These are phyloP conservation scores for Dendrothele bispora DNA, from an alignment of 768 basidiomycete species.

Conservation along the genomic window DNA sequence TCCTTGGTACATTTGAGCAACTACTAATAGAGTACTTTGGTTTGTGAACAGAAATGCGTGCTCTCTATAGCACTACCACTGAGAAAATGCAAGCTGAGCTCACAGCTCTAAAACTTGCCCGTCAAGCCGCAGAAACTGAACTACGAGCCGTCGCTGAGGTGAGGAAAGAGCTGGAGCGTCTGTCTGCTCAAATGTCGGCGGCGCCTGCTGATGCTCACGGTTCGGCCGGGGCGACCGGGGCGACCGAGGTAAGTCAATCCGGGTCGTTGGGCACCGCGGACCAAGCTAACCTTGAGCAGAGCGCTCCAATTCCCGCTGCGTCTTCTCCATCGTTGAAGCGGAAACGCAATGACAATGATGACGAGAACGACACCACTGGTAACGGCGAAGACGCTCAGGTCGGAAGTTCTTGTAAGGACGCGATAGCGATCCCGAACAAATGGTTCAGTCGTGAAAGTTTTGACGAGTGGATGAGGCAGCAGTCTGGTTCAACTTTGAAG, in stretches of 20 bases:
- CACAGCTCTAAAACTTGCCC: too few species aligned
- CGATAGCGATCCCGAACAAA: neutral
- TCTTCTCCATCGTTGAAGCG: conserved; percentile 3
- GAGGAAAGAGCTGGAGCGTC: neutral
- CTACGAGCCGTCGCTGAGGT: conserved; percentile 1
- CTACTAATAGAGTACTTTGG: neutral
- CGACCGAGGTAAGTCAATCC: neutral
- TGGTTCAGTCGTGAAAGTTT: neutral
- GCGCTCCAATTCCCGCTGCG: neutral
- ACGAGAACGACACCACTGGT: neutral
- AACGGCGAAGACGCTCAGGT: too few species aligned
- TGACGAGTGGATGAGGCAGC: neutral
- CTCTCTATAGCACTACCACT: neutral
- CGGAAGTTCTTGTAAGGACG: too few species aligned
- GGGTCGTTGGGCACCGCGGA: neutral
- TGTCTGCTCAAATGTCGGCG: too few species aligned
- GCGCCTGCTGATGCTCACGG: too few species aligned
- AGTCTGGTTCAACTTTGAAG: neutral
- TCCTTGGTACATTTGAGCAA: too few species aligned
- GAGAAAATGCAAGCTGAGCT: neutral
- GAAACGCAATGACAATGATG: conserved; percentile 5
- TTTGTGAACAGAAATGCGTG: neutral
- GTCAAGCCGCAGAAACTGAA: too few species aligned
- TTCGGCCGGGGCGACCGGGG: neutral
- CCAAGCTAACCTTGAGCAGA: neutral